A percentile compares a stretch with the other conserved stretches of the same genome.
These are phyloP conservation scores for Salix arbutifolia DNA, from an alignment of 345 rosid species.

Conservation along the genomic window DNA sequence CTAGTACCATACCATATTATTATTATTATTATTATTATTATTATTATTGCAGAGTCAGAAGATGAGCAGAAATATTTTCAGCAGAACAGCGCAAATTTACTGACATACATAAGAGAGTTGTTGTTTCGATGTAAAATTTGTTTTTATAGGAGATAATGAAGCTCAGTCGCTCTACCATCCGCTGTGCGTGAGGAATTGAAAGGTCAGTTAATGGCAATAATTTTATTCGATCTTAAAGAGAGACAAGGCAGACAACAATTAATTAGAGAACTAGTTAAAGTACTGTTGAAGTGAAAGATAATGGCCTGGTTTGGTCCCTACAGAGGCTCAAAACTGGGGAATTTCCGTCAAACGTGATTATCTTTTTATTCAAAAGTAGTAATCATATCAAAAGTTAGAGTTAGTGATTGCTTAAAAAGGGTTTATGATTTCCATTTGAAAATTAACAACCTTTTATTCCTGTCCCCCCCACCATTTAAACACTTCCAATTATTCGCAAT, in stretches of 20 bases:
- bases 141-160: too few species aligned
- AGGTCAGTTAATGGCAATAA: neutral
- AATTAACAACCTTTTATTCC: neutral
- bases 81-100: neutral
- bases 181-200: too few species aligned
- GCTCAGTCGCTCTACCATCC: too few species aligned
- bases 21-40: too few species aligned
- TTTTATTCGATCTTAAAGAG: too few species aligned
- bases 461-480: neutral
- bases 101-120: too few species aligned
- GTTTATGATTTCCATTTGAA: neutral
- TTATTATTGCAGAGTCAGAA: too few species aligned
- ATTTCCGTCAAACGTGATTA: neutral
- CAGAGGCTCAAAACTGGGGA: neutral
- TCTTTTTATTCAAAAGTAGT: neutral
- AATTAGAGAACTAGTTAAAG: neutral
- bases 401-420: neutral
- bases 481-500: neutral
- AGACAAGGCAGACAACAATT: neutral
- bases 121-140: too few species aligned
- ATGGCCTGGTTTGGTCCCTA: neutral
- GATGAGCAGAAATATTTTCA: neutral
- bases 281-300: neutral
- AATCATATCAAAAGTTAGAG: slow-evolving; percentile 3
- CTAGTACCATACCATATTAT: too few species aligned